These are phyloP conservation scores for Melocanna baccifera DNA, from an alignment of 176 grass and related monocot species.

Conservation along the genomic window DNA sequence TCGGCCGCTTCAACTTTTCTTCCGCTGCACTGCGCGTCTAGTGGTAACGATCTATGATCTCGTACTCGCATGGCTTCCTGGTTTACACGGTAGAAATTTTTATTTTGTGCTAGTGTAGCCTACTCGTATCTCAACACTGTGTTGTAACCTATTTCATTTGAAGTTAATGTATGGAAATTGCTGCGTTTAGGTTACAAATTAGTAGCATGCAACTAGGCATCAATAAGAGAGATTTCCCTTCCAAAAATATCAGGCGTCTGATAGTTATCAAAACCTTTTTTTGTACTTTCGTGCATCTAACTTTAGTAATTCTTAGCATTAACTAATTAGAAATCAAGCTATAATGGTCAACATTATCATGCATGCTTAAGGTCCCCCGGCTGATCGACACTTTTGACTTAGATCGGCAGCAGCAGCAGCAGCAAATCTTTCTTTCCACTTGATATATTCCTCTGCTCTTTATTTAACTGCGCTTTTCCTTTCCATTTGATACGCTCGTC, in stretches of 20 bases:
- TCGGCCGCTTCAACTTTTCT: no score
- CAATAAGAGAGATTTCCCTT: no score
- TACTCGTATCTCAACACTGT: no score
- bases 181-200: background rate
- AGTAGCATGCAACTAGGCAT: background rate
- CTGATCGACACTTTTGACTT: conserved; percentile 33
- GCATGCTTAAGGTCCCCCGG: background rate
- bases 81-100: no score
- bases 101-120: no score
- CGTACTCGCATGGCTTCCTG: no score
- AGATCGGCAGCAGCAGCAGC: conserved; percentile 23
- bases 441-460: conserved; percentile 34
- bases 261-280: background rate
- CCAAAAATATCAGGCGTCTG: background rate
- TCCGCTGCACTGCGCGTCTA: no score
- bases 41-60: no score
- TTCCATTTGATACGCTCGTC: background rate
- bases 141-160: background rate
- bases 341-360: conserved; percentile 4
- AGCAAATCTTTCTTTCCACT: conserved; percentile 29
- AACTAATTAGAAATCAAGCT: background rate
- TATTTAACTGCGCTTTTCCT: conserved; percentile 5
- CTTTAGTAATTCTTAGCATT: background rate
- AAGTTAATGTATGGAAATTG: background rate
- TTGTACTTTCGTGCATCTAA: background rate